phyloP scores from a whole-genome alignment of 768 basidiomycete species.

The Pleurotus tuber-regium region DNA sequence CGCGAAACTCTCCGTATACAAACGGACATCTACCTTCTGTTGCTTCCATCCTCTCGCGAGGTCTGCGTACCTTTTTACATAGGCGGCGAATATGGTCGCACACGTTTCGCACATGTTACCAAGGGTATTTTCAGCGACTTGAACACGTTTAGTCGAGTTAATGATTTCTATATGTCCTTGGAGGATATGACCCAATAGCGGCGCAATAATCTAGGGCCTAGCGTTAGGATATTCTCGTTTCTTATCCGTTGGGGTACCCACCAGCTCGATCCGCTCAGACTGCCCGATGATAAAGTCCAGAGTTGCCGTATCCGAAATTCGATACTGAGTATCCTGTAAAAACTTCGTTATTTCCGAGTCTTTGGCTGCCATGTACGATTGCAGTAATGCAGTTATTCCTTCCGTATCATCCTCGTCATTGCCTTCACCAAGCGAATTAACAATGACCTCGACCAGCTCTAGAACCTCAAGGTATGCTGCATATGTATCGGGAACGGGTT shows the following conservation, averaged over 20 bases:
- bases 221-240: not conserved
- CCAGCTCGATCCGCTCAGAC: slow-evolving; percentile 6
- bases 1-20: slow-evolving; percentile 6
- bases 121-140: not conserved
- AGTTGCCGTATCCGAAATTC: slow-evolving; percentile 5
- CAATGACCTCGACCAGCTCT: not conserved
- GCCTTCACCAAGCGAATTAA: not conserved
- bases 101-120: slow-evolving; percentile 6
- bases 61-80: not conserved
- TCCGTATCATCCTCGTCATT: not conserved
- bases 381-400: not conserved
- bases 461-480: slow-evolving; percentile 5
- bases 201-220: not conserved
- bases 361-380: not conserved
- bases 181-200: not conserved
- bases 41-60: slow-evolving; percentile 6
- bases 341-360: not conserved
- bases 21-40: slow-evolving; percentile 7
- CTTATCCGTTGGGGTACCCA: not conserved
- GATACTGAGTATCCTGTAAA: not conserved
- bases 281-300: slow-evolving; percentile 6
- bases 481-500: not conserved
- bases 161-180: not conserved
- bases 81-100: not conserved
- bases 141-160: not conserved